phyloP scores from a whole-genome alignment of 139 green algal genomes.

The Astrephomene gubernaculifera region DNA sequence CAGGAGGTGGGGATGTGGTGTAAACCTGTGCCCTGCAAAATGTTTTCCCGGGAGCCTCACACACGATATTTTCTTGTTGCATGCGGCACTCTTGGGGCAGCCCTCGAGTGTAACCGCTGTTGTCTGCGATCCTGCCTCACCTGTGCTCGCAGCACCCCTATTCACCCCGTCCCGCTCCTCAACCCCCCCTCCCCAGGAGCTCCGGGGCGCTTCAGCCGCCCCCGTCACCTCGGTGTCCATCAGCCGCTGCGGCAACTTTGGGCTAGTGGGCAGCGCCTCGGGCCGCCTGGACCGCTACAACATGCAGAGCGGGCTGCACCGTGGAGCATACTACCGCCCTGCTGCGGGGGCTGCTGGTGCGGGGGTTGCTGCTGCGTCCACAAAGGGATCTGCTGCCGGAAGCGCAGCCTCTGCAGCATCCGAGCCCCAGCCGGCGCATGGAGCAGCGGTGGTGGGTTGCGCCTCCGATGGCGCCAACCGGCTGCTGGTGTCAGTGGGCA shows the following conservation, averaged over 20 bases:
- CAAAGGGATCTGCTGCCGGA: background rate
- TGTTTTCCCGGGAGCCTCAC: too few relatives aligned
- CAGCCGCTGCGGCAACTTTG: constrained; percentile 96
- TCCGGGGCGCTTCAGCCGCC: constrained; percentile 33
- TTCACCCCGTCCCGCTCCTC: too few relatives aligned
- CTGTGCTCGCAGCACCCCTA: too few relatives aligned
- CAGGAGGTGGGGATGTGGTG: too few relatives aligned
- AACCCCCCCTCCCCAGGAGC: constrained; percentile 29
- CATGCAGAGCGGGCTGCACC: constrained; percentile 92
- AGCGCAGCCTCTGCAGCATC: background rate
- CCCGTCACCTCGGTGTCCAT: constrained; percentile 79
- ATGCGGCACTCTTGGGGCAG: too few relatives aligned
- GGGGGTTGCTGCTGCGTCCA: background rate
- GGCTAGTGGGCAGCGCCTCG: constrained; percentile 80
- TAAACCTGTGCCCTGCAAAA: too few relatives aligned
- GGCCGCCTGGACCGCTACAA: constrained; percentile 96
- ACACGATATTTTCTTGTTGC: too few relatives aligned
- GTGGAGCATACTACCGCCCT: constrained; percentile 72
- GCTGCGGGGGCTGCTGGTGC: background rate
- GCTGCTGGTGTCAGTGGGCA: constrained; percentile 71
- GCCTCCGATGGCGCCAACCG: constrained; percentile 78
- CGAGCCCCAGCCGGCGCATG: constrained; percentile 72
- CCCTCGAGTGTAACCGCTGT: too few relatives aligned
- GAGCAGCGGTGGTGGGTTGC: constrained; percentile 74
- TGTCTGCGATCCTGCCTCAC: too few relatives aligned